phyloP scores from a whole-genome alignment of 306 rosid species.

The Castanea crenata region DNA sequence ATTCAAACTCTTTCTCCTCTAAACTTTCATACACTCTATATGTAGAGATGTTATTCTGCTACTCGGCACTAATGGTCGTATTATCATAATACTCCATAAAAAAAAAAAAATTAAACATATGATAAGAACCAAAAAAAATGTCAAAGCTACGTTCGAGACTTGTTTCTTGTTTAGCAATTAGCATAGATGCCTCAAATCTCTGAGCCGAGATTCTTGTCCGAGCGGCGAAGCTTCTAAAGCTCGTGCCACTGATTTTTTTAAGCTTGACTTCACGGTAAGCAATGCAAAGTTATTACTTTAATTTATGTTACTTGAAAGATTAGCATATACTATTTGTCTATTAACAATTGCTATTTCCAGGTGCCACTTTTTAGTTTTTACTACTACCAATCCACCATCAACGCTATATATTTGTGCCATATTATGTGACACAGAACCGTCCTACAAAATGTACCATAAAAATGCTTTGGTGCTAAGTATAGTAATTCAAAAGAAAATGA shows the following conservation, averaged over 20 bases:
- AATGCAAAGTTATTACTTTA: neutral
- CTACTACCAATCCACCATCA: too few relatives aligned
- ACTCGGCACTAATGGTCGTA: too few relatives aligned
- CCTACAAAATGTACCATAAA: too few relatives aligned
- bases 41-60: fast-evolving
- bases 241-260: conserved; percentile 8
- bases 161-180: conserved; percentile 3
- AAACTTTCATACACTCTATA: fast-evolving
- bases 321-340: neutral
- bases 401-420: too few relatives aligned
- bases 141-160: conserved; percentile 28
- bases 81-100: too few relatives aligned
- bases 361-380: neutral
- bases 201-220: conserved; percentile 28
- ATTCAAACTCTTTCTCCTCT: fast-evolving
- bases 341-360: neutral
- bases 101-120: neutral
- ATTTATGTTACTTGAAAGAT: neutral
- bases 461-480: too few relatives aligned
- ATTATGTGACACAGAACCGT: too few relatives aligned
- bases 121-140: neutral
- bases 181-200: conserved; percentile 33
- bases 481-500: too few relatives aligned
- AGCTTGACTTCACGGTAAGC: conserved; percentile 11
- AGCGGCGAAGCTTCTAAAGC: conserved; percentile 69